phyloP scores from a whole-genome alignment of 805 yeast species.

The Teunomyces tritomae region DNA sequence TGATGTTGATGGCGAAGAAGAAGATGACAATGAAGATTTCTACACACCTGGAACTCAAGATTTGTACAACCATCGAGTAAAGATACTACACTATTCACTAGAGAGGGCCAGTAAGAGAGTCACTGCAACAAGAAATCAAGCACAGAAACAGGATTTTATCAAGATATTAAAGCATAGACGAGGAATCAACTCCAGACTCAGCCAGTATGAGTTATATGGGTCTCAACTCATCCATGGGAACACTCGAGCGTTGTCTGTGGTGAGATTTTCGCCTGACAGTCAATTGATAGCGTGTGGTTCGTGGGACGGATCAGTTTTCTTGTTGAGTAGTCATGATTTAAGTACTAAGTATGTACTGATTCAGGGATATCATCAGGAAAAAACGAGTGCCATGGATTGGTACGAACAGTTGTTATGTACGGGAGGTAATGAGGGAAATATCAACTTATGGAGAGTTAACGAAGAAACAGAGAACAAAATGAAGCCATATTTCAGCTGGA shows the following conservation, averaged over 20 bases:
- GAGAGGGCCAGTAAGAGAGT: conserved; percentile 43
- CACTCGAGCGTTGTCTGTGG: conserved; percentile 64
- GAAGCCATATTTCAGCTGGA: conserved; percentile 17
- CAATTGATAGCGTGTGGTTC: conserved; percentile 61
- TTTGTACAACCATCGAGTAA: conserved; percentile 50
- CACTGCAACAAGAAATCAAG: conserved; percentile 23
- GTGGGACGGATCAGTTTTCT: conserved; percentile 74
- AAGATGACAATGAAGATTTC: conserved; percentile 72
- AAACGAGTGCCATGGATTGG: conserved; percentile 74
- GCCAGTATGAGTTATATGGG: conserved; percentile 48
- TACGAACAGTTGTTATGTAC: conserved; percentile 29
- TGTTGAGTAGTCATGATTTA: conserved; percentile 44
- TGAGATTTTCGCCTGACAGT: conserved; percentile 43
- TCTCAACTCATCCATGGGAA: conserved; percentile 63
- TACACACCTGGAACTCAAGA: conserved; percentile 73
- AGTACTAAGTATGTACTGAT: conserved; percentile 21
- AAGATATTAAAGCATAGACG: conserved; percentile 49
- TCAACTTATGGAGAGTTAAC: conserved; percentile 29
- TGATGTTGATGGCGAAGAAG: conserved; percentile 29
- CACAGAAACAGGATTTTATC: conserved; percentile 33
- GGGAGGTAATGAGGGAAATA: conserved; percentile 40
- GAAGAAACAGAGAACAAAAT: conserved; percentile 7
- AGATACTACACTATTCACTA: conserved; percentile 53
- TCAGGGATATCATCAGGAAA: conserved; percentile 55
- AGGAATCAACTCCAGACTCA: conserved; percentile 28